phyloP scores from a whole-genome alignment of 2,329 filamentous ascomycete genomes.

The Aquanectria penicillioides region DNA sequence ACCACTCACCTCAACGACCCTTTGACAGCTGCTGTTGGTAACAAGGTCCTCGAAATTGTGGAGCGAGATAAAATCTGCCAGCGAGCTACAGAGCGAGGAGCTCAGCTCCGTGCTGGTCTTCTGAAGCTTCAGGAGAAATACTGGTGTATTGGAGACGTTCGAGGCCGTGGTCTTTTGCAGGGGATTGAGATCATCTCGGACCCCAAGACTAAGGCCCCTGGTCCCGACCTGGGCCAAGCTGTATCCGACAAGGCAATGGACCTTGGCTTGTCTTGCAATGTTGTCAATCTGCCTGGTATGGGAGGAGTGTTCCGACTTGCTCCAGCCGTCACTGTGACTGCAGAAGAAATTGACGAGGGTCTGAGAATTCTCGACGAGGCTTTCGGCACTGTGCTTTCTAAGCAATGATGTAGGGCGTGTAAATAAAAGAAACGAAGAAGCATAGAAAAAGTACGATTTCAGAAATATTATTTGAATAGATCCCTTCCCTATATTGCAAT shows the following conservation, averaged over 20 bases:
- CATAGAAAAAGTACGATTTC: no score
- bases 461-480: no score
- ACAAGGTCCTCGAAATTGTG: constrained; percentile 65
- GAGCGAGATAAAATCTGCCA: constrained; percentile 57
- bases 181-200: constrained; percentile 62
- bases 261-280: constrained; percentile 59
- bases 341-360: constrained; percentile 56
- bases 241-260: constrained; percentile 56
- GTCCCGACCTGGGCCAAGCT: constrained; percentile 52
- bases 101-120: constrained; percentile 55
- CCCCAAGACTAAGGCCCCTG: constrained; percentile 51
- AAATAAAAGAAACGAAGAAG: no score
- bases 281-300: constrained; percentile 58
- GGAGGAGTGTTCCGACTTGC: constrained; percentile 62
- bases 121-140: constrained; percentile 57
- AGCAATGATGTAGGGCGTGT: no score
- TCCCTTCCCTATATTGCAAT: no score
- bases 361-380: constrained; percentile 61
- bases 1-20: constrained; percentile 67
- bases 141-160: constrained; percentile 63
- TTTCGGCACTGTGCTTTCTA: no score
- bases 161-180: constrained; percentile 60
- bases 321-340: constrained; percentile 59
- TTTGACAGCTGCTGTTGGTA: constrained; percentile 61
- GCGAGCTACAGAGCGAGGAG: constrained; percentile 52